Evolutionary conservation across 805 yeast genomes (phyloP).

Genomic region (Kodamaea jinghongensis): DNA sequence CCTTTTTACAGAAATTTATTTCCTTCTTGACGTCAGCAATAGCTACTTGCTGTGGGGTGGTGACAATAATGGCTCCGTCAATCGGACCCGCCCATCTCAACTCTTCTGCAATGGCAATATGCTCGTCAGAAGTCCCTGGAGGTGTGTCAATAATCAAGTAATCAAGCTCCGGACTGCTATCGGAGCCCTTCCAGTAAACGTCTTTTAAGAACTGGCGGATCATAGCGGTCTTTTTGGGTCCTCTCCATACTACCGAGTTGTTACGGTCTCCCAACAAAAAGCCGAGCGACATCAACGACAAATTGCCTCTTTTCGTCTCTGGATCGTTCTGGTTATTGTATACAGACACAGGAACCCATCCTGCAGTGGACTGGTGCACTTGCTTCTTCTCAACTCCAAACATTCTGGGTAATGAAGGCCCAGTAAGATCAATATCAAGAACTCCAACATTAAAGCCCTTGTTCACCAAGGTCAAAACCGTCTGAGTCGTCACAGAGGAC

Average conservation of each 20-base stretch:
- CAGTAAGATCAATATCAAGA: constrained; percentile 90
- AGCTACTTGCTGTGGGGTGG: constrained; percentile 94
- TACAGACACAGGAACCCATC: constrained; percentile 87
- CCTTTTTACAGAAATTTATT: constrained; percentile 86
- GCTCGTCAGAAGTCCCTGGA: constrained; percentile 98
- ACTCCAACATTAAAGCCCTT: constrained; percentile 87
- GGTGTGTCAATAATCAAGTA: constrained; percentile 93
- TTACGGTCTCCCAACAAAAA: constrained; percentile 82
- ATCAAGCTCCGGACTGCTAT: constrained; percentile 48
- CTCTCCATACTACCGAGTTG: constrained; percentile 95
- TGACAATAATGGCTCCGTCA: constrained; percentile 92
- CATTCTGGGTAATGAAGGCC: constrained; percentile 96
- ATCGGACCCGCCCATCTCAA: constrained; percentile 60
- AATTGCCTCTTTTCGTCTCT: constrained; percentile 29
- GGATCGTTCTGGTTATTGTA: constrained; percentile 13
- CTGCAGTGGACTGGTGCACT: constrained; percentile 74
- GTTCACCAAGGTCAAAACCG: constrained; percentile 75
- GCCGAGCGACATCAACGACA: constrained; percentile 83
- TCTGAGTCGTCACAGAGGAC: constrained; percentile 91
- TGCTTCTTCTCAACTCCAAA: constrained; percentile 82
- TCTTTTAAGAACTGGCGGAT: constrained; percentile 88
- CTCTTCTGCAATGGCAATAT: constrained; percentile 94
- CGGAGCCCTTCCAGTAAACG: constrained; percentile 75
- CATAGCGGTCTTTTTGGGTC: constrained; percentile 98
- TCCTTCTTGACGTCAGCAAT: constrained; percentile 94